Conservation (phyloP, 176 grass and related monocot species). For the Aegilops sharonensis region DNA sequence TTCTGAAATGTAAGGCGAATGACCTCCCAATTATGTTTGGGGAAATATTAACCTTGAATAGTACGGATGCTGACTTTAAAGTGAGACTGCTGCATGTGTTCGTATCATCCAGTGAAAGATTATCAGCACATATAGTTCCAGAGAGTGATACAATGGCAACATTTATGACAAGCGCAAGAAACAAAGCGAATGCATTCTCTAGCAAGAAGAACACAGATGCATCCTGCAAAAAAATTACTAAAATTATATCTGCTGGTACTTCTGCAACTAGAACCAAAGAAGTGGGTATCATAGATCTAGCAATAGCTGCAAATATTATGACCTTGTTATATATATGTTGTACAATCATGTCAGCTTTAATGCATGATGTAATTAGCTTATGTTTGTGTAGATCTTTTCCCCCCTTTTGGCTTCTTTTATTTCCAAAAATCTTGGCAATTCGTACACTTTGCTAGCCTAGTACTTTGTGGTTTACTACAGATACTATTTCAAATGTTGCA, state of each 20-base stretch:
- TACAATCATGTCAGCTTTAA: not conserved
- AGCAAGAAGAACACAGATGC: slow-evolving; percentile 63
- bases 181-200: slow-evolving; percentile 67
- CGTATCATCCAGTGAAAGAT: slow-evolving; percentile 19
- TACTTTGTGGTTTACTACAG: not conserved
- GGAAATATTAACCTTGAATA: slow-evolving; percentile 63
- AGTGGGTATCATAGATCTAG: not conserved
- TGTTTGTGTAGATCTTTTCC: not conserved
- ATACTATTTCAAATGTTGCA: not conserved
- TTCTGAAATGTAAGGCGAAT: not conserved
- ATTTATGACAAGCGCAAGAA: slow-evolving; percentile 72
- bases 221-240: slow-evolving; percentile 31
- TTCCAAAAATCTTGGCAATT: not conserved
- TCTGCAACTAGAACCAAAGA: not conserved
- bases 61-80: slow-evolving; percentile 46
- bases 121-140: slow-evolving; percentile 52
- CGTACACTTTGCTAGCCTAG: not conserved
- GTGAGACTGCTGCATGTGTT: slow-evolving; percentile 46
- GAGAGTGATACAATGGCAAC: slow-evolving; percentile 61
- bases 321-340: not conserved
- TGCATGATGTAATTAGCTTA: not conserved
- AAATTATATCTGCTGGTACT: not conserved
- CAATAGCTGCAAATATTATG: not conserved
- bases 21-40: not conserved
- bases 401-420: not conserved